phyloP scores from a whole-genome alignment of 164 flowering plant species.

The Malania oleifera region DNA sequence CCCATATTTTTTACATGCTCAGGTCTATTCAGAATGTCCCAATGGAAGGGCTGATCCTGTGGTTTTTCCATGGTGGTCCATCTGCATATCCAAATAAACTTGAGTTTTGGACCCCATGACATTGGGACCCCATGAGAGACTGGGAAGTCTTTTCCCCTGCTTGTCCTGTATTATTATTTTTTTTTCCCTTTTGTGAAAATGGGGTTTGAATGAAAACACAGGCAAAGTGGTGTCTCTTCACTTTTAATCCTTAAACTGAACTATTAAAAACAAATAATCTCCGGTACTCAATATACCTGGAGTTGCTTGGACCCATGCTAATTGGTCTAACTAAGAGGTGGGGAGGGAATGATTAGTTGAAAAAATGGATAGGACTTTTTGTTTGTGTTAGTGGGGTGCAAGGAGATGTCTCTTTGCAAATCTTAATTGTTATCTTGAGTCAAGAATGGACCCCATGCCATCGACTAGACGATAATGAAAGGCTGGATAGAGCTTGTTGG shows the following conservation, averaged over 20 bases:
- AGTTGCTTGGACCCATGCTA: neutral
- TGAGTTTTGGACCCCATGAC: too few relatives aligned
- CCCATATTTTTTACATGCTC: too few relatives aligned
- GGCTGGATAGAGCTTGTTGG: constrained; percentile 5
- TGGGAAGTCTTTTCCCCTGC: too few relatives aligned
- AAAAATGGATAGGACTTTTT: constrained; percentile 9
- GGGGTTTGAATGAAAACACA: neutral
- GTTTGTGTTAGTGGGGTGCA: constrained; percentile 24
- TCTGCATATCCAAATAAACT: too few relatives aligned
- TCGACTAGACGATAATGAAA: neutral
- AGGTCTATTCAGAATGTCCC: too few relatives aligned
- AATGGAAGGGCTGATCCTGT: too few relatives aligned
- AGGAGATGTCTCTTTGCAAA: constrained; percentile 4
- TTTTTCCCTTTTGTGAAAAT: too few relatives aligned
- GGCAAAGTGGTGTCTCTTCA: neutral
- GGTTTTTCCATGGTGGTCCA: too few relatives aligned
- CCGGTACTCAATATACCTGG: neutral
- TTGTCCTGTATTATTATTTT: too few relatives aligned
- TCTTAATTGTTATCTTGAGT: constrained; percentile 5
- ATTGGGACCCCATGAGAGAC: too few relatives aligned
- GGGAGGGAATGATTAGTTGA: constrained; percentile 5
- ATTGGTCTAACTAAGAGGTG: constrained; percentile 9
- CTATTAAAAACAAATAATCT: constrained; percentile 8
- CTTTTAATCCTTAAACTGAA: constrained; percentile 4
- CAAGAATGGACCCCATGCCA: neutral